These are phyloP conservation scores for Ambrosia hybrid DNA, from an alignment of 140 eudicot species.

Conservation along the genomic window DNA sequence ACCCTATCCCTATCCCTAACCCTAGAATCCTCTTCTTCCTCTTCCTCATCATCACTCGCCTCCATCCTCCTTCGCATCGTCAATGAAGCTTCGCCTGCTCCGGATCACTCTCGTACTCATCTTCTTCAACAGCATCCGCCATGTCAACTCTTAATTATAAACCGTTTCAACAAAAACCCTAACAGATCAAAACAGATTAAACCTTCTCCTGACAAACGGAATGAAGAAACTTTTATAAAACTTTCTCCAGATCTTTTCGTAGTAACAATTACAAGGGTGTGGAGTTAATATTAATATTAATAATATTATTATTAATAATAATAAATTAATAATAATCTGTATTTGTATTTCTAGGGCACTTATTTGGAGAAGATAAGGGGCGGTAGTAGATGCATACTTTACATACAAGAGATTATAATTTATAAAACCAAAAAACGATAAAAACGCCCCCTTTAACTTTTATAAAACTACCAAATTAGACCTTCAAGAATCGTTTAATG, in stretches of 20 bases:
- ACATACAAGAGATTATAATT: no score
- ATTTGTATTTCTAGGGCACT: slow-evolving; percentile 36
- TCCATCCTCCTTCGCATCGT: slow-evolving; percentile 80
- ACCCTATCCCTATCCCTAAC: no score
- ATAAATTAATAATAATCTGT: not conserved
- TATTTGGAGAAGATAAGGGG: slow-evolving; percentile 31
- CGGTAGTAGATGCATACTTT: not conserved
- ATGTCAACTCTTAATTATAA: slow-evolving; percentile 22
- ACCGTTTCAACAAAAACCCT: slow-evolving; percentile 28
- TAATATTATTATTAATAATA: no score
- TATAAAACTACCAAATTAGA: slow-evolving; percentile 3
- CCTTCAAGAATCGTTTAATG: not conserved
- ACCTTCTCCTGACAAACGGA: not conserved
- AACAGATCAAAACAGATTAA: slow-evolving; percentile 27
- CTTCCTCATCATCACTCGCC: slow-evolving; percentile 86
- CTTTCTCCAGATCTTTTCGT: no score
- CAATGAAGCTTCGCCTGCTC: slow-evolving; percentile 90
- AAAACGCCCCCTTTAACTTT: not conserved
- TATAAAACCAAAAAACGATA: no score
- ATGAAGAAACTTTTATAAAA: not conserved
- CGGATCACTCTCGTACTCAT: slow-evolving; percentile 99
- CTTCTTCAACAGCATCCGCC: slow-evolving; percentile 66
- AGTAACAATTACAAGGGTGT: no score
- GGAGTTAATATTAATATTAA: no score
- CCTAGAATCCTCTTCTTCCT: slow-evolving; percentile 34